Percentiles rank a stretch among this genome's conserved stretches.
These are phyloP conservation scores for Tricladium varicosporioides DNA, from an alignment of 2,329 filamentous ascomycete species.

Conservation along the genomic window DNA sequence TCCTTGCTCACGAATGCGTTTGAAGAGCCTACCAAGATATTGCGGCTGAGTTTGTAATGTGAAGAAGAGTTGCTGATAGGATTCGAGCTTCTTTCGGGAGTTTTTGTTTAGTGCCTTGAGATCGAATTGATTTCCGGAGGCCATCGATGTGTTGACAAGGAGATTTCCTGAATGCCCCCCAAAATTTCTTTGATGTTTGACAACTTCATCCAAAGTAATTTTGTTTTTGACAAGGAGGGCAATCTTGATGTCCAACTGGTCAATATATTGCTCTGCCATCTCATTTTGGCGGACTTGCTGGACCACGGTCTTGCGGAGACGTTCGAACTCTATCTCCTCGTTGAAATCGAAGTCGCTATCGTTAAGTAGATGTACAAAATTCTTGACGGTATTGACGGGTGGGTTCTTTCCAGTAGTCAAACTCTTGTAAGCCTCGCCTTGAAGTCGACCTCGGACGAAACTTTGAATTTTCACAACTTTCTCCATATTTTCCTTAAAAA, in stretches of 20 bases:
- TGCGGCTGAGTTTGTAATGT: slow-evolving; percentile 94
- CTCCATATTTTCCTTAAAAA: slow-evolving; percentile 96
- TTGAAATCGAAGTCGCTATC: slow-evolving; percentile 99
- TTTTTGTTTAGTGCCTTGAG: slow-evolving; percentile 97
- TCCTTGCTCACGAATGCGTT: slow-evolving; percentile 76
- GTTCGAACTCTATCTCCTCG: slow-evolving; percentile 95
- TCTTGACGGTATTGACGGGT: slow-evolving; percentile 93
- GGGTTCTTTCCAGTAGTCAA: slow-evolving; percentile 95
- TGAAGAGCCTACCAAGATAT: slow-evolving; percentile 87
- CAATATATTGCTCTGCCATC: slow-evolving; percentile 95
- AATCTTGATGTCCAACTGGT: slow-evolving; percentile 98
- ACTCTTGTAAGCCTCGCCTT: slow-evolving; percentile 97
- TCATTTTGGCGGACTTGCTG: slow-evolving; percentile 97
- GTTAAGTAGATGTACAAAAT: slow-evolving; percentile 95
- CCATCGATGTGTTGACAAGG: slow-evolving; percentile 83
- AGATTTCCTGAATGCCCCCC: slow-evolving; percentile 84
- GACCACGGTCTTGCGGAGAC: slow-evolving; percentile 90
- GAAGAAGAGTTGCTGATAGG: slow-evolving; percentile 98
- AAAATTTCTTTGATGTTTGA: slow-evolving; percentile 94
- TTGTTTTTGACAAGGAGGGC: slow-evolving; percentile 98
- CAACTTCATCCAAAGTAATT: slow-evolving; percentile 95
- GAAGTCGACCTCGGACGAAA: slow-evolving; percentile 89
- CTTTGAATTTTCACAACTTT: slow-evolving; percentile 99
- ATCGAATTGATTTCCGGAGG: slow-evolving; percentile 89
- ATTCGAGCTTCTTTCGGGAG: slow-evolving; percentile 90